phyloP scores from a whole-genome alignment of 2,329 filamentous ascomycete species.

The Alternaria conjuncta region DNA sequence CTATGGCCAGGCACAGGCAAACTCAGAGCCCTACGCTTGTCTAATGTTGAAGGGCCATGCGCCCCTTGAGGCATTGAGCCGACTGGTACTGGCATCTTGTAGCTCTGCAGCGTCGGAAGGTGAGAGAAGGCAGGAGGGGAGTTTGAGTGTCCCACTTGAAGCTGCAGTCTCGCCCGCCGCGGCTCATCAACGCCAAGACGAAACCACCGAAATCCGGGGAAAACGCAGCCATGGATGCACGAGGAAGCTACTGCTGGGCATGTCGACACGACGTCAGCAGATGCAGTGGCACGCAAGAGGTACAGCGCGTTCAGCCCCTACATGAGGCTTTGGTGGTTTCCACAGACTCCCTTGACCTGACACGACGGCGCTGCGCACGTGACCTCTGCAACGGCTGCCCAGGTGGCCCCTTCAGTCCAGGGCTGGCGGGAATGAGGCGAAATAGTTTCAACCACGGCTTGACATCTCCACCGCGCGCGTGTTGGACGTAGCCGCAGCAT shows the following conservation, averaged over 20 bases:
- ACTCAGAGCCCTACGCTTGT: constrained; percentile 66
- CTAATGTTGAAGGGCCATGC: constrained; percentile 69
- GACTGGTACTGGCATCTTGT: constrained; percentile 64
- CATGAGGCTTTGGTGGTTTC: neutral
- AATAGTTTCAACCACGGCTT: constrained; percentile 3
- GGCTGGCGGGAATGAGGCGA: constrained; percentile 18
- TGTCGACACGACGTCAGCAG: neutral
- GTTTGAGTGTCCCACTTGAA: constrained; percentile 18
- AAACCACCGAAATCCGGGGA: constrained; percentile 12
- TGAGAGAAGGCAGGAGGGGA: constrained; percentile 22
- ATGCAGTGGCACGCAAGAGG: neutral
- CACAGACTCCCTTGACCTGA: neutral
- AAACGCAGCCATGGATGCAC: constrained; percentile 17
- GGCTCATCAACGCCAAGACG: constrained; percentile 17
- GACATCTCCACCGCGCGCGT: neutral
- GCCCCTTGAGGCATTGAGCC: constrained; percentile 50
- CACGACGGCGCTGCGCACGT: constrained; percentile 15
- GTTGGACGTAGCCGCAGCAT: neutral
- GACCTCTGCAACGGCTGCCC: constrained; percentile 8
- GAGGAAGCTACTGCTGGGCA: neutral
- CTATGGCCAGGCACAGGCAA: constrained; percentile 26
- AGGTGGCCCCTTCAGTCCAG: neutral
- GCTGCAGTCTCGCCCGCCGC: constrained; percentile 17
- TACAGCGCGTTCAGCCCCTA: neutral
- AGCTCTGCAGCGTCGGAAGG: constrained; percentile 12